Evolutionary conservation across 1,139 yeast species (phyloP).

Genomic region (Lodderomyces orthopsilosis): DNA sequence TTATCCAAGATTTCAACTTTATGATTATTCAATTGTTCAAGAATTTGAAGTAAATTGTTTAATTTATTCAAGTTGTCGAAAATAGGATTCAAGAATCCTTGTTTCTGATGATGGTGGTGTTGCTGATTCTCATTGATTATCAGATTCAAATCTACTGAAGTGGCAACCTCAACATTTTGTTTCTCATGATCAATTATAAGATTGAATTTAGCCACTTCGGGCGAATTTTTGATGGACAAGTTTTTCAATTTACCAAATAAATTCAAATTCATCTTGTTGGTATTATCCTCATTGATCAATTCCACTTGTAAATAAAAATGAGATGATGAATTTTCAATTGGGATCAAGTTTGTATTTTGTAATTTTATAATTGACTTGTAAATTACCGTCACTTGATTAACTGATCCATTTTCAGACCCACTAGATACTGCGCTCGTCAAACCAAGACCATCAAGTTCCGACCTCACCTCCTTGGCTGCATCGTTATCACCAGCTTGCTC

Average conservation of each 20-base stretch:
- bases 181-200: conserved; percentile 21
- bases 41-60: conserved; percentile 30
- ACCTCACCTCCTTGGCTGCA: conserved; percentile 14
- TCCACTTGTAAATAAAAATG: conserved; percentile 34
- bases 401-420: not conserved
- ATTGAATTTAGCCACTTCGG: conserved; percentile 19
- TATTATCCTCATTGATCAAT: conserved; percentile 20
- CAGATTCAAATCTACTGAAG: conserved; percentile 21
- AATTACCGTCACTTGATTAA: conserved; percentile 9
- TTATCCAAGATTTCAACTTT: conserved; percentile 28
- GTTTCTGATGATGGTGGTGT: not conserved
- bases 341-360: conserved; percentile 34
- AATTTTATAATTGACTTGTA: conserved; percentile 34
- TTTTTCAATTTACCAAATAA: conserved; percentile 33
- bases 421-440: not conserved
- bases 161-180: conserved; percentile 29
- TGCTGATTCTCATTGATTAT: conserved; percentile 1
- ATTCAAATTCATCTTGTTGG: conserved; percentile 26
- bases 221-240: conserved; percentile 15
- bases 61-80: conserved; percentile 33
- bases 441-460: conserved; percentile 7
- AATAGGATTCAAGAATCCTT: conserved; percentile 21
- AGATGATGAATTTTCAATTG: conserved; percentile 34
- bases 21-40: conserved; percentile 32
- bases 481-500: conserved; percentile 21